phyloP scores from a whole-genome alignment of 2,329 filamentous ascomycete species.

The Corinectria fuckeliana region DNA sequence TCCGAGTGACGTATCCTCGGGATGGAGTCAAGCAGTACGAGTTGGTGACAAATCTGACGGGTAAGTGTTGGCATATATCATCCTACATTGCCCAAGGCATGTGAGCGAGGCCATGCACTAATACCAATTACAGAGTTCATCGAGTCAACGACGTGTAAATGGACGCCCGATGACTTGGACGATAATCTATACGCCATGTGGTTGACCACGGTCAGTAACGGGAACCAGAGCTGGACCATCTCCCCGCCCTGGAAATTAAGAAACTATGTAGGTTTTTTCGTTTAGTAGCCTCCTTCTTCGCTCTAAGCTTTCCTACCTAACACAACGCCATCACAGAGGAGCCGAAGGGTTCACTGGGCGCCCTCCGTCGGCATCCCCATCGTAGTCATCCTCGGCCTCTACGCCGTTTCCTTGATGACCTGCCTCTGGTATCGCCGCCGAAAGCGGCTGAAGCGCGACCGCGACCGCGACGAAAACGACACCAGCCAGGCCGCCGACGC shows the following conservation, averaged over 20 bases:
- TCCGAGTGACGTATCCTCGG: constrained; percentile 40
- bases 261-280: constrained; percentile 26
- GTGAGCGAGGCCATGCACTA: neutral
- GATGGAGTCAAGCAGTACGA: constrained; percentile 41
- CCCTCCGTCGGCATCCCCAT: constrained; percentile 41
- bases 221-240: constrained; percentile 38
- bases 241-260: constrained; percentile 43
- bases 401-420: constrained; percentile 37
- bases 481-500: constrained; percentile 9
- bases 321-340: constrained; percentile 24
- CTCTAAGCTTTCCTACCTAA: neutral
- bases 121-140: constrained; percentile 30
- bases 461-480: constrained; percentile 2
- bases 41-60: constrained; percentile 40
- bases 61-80: constrained; percentile 25
- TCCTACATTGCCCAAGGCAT: neutral
- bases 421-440: constrained; percentile 39
- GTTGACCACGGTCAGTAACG: constrained; percentile 33
- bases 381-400: constrained; percentile 39
- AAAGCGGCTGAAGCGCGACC: constrained; percentile 30
- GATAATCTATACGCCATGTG: constrained; percentile 41
- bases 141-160: constrained; percentile 33
- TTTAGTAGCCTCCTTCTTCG: neutral
- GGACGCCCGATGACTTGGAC: constrained; percentile 38
- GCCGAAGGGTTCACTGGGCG: constrained; percentile 33